phyloP scores from a whole-genome alignment of 2,329 filamentous ascomycete species.

The Cyphellophora europaea region DNA sequence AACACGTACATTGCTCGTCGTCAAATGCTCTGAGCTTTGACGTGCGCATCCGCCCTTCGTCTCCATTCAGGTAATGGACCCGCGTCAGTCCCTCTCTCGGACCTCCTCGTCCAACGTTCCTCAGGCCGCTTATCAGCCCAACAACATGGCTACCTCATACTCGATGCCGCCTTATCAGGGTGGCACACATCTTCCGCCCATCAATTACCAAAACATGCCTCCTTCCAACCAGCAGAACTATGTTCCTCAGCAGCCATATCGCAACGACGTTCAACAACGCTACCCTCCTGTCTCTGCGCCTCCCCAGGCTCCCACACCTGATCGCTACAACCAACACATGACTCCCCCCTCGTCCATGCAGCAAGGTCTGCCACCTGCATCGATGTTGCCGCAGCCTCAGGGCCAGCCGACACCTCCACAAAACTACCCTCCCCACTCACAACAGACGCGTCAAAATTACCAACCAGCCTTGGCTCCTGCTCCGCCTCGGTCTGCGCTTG shows the following conservation, averaged over 20 bases:
- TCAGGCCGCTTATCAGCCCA: constrained; percentile 29
- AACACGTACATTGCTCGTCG: no score
- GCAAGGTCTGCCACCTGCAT: constrained; percentile 33
- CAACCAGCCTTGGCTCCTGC: constrained; percentile 70
- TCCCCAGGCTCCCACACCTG: constrained; percentile 17
- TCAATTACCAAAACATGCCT: constrained; percentile 36
- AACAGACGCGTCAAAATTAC: constrained; percentile 38
- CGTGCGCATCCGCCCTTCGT: background rate
- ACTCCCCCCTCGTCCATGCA: constrained; percentile 32
- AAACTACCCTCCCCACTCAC: constrained; percentile 27
- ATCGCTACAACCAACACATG: constrained; percentile 22
- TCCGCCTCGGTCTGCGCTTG: constrained; percentile 52
- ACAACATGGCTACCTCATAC: constrained; percentile 28
- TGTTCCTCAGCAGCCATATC: constrained; percentile 17
- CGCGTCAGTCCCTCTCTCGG: constrained; percentile 19
- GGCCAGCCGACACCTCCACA: constrained; percentile 31
- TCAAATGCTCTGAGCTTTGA: background rate
- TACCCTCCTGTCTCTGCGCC: constrained; percentile 30
- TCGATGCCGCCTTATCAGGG: constrained; percentile 38
- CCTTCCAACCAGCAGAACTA: constrained; percentile 23
- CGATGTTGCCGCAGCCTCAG: constrained; percentile 30
- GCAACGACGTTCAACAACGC: constrained; percentile 14
- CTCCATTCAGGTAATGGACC: constrained; percentile 15
- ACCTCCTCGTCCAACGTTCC: constrained; percentile 34
- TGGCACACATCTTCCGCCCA: constrained; percentile 36